Percentiles rank a stretch among this genome's conserved stretches.
Conservation (phyloP, 192 early-diverging fungal species). For the Dissophora globulifera region DNA sequence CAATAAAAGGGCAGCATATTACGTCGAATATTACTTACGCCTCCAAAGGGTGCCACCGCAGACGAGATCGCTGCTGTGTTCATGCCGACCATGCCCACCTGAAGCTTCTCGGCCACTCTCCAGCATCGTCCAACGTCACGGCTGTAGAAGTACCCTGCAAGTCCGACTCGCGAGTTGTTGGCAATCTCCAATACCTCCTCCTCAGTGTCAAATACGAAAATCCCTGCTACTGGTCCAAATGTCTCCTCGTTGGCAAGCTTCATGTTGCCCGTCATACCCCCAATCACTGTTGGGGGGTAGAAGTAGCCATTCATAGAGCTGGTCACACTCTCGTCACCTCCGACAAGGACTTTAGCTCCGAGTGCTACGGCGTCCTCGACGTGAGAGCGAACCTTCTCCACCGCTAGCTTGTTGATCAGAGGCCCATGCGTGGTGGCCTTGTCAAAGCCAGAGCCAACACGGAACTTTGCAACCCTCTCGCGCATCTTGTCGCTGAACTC, state of each 20-base stretch:
- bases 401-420: conserved; percentile 75
- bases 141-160: conserved; percentile 90
- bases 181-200: conserved; percentile 81
- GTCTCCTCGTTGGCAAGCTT: conserved; percentile 81
- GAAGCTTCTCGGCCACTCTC: conserved; percentile 84
- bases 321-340: conserved; percentile 62
- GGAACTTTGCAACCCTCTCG: conserved; percentile 64
- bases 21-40: conserved; percentile 50
- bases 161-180: conserved; percentile 77
- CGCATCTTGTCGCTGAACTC: conserved; percentile 69
- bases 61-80: conserved; percentile 75
- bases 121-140: conserved; percentile 77
- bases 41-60: conserved; percentile 75
- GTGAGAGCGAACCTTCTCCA: conserved; percentile 75
- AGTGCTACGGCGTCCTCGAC: conserved; percentile 77
- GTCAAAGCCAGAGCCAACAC: conserved; percentile 82
- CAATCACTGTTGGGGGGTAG: conserved; percentile 85
- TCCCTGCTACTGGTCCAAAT: conserved; percentile 89
- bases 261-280: conserved; percentile 75
- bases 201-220: conserved; percentile 82
- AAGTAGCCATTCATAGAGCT: conserved; percentile 70
- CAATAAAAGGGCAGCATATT: neutral
- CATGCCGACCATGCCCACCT: conserved; percentile 92
- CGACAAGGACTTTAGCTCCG: conserved; percentile 76
- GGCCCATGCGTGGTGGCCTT: conserved; percentile 78